Evolutionary conservation across 1,284 basidiomycete species (phyloP), one percentile per base, ranked within the genome.

Genomic region (Ustilago curta): DNA sequence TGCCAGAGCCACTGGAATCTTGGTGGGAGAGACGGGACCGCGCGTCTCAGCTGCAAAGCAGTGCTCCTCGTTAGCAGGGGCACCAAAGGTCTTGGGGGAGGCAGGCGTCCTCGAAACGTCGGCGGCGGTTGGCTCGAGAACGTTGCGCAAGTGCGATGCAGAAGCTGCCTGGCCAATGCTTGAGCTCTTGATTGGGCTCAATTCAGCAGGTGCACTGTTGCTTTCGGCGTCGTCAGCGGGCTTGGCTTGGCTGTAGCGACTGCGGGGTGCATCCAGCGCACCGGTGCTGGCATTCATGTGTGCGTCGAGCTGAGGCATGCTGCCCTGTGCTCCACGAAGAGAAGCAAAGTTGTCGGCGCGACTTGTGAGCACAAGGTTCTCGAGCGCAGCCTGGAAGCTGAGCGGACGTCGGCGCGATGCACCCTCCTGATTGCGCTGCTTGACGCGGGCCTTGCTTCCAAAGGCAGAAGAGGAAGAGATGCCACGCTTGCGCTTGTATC

Each of bases 401-500:
- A 81, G 67, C 19, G 79, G 79, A 29, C 76, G 68, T 47, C 76
- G 55, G n/a, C 78, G 70, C 29, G 57, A 64, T 6, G 59, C 56
- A 18, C 64, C 70, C 9, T 63, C 64, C 42, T 75, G 69, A 31
- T 80, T 79, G n/a, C 75, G 66, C 54, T 79, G 77, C 60, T 75
- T 77, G 49, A 79, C 78, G 45, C 78, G 65, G 2, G 78, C 78
- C 43, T 78, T 66, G 61, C 77, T 78, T 32, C 78, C 78, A 57
- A 80, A 80, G 14, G 78, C 78, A 11, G 78, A 80, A 7, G 78
- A 77, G 21, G 78, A 80, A 11, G 78, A 80, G 56, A 78, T 67
- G 27, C 67, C 70, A 23, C 77, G 62, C 66, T 68, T 77, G 51
- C 69, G 71, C 35, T 63, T 58, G 16, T 55, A 27, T 1, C 21